Base-by-base conservation (phyloP, 805 yeast species). In the Brettanomyces sp. region DNA sequence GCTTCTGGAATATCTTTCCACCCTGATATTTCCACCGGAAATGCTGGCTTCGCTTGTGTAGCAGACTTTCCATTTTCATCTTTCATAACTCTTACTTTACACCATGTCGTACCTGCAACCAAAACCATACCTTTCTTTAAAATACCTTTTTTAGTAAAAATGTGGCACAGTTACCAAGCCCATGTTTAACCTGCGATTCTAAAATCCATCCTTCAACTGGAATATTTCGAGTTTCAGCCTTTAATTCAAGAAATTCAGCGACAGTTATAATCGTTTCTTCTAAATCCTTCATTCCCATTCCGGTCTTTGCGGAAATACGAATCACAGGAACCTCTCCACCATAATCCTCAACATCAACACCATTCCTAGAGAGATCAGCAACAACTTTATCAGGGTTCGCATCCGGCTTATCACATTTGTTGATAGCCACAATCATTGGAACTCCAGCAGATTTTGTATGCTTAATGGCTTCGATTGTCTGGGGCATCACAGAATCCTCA, bases 401-500 rank as follows among this genome's bases (percentile, higher is more conserved):
- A 30, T 81, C 85, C 4, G 80, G 82, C 56, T 81, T 83, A 60
- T 91, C 99, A 54, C 95, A 84, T 62, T 93, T 93, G 54, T 93
- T 91, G 36, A 93, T 76, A 1, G 98, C 99, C 9, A 93, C 95
- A 45, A 93, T 82, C 51, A 90, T 69, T 0, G 90, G 88, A 12
- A 87, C 93, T 9, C 82, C 81, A 0, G 95, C 80, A 43, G 78
- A 77, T 52, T 83, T 82, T 4, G 95, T 90, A 63, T 93, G 99
- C 56, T 85, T 88, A 50, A 93, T 87, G 2, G 98, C 98, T 63
- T 93, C 99, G 37, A 81, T 73, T 0, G 99, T 93, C 62, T 93
- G 99, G 0, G 98, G 98, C 95, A 85, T 93, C 22, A 93, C 95
- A 0, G 96, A 86, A 65, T 93, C 99, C 62, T 93, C 97, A 2